Evolutionary conservation across 345 rosid genomes (phyloP), one percentile per base, ranked within the genome.

Genomic region (Gynandropsis gynandra): DNA sequence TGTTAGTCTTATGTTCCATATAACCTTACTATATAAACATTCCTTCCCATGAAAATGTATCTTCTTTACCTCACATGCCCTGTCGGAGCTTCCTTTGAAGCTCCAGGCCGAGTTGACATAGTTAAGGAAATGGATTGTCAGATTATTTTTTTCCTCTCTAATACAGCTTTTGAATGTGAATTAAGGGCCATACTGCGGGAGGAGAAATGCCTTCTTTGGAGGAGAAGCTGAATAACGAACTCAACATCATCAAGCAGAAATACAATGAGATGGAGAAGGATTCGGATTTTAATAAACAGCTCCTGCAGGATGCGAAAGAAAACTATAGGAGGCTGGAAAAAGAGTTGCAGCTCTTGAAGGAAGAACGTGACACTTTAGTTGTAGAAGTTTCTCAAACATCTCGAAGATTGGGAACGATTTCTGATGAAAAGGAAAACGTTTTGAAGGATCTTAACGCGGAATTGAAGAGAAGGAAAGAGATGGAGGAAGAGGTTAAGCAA

Each of bases 401-500:
- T 53, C 67, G 58, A 62, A 81, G 70, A 40, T 67, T 79, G 36
- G 62, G 73, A 32, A 31, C 54, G 56, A 69, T 67, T 43, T 67
- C 67, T 7, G 56, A 62, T 54, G 77, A 76, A 57, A 82, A 79
- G 75, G 95, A 84, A 50, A 80, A 72, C 55, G 66, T 67, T 39
- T 66, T 77, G 74, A 79, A 71, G 59, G 85, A 82, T 52, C 64
- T 84, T 54, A 76, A 70, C 56, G 47, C 38, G 34, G 87, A 84
- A 80, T 69, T 73, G n/a, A 72, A 55, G 59, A 69, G 80, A 61
- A 82, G 85, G 67, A 80, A 72, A 59, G 64, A 59, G 54, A 73
- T 90, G 1, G 82, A 80, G 63, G 87, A 78, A 66, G 85, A 87
- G 73, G 70, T 87, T 14, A 84, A 80, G 75, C 73, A 77, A 53